Evolutionary conservation across 257 asterid genomes (phyloP), one percentile per base, ranked within the genome.

Genomic region (Scutellaria minor): DNA sequence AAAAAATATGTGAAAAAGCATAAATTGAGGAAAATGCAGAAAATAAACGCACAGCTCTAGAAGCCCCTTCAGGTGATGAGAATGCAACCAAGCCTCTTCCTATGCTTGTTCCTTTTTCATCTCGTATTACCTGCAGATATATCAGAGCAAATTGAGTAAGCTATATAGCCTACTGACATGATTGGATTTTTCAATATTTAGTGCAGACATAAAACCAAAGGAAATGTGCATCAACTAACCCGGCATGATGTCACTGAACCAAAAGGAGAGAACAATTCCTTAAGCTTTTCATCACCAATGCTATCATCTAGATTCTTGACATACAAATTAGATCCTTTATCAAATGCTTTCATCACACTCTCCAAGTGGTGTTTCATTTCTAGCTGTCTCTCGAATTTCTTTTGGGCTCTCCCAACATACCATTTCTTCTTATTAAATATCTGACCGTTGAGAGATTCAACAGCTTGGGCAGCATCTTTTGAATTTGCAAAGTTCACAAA

Each of bases 361-460:
- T 89, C 96, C 77, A 83, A 82, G 6, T 88, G 85, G 48, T 54
- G 51, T 61, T 89, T 91, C 57, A 91, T 47, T 70, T 87, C 90
- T n/a, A 20, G 77, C 79, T 85, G 94, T 75, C 98, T 86, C 78
- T 89, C 94, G n/a, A 81, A 78, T 76, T 90, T 90, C 79, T 86
- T 92, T 66, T 92, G 96, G 69, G 96, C 96, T 83, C 86, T 86
- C 44, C 92, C 92, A 71, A 90, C 98, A 77, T 71, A 88, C 98
- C 93, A 90, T 62, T 90, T 91, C 74, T 85, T 92, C 70, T 73
- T 70, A 79, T 85, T 93, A 59, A 88, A 66, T 66, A 74, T 83
- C 65, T 86, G 51, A 27, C 94, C 96, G 77, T 89, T 85, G 13
- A 92, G 88, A 71, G 85, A 81, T 15, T 92, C 92, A 70, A 90